Evolutionary conservation across 371 early-diverging fungal genomes (phyloP).

Genomic region (Zancudomyces culisetae): DNA sequence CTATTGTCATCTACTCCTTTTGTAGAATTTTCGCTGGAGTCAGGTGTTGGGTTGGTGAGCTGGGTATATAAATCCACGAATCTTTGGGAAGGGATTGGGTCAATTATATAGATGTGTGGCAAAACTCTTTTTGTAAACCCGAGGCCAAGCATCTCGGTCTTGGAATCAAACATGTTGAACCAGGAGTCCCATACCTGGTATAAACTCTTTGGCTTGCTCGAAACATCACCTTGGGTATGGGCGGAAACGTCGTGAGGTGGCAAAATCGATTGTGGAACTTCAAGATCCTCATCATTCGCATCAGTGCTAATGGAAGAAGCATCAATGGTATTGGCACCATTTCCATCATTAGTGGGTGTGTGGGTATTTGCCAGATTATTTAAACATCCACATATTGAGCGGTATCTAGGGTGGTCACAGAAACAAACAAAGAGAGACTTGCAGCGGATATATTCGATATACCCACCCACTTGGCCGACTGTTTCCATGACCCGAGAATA

Average conservation of each 20-base stretch:
- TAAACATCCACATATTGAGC: no score
- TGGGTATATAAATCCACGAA: neutral
- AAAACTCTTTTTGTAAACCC: no score
- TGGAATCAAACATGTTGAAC: neutral
- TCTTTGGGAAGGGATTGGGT: neutral
- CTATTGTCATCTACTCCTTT: no score
- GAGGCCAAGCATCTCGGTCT: neutral
- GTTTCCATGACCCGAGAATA: neutral
- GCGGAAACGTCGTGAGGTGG: neutral
- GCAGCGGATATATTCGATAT: neutral
- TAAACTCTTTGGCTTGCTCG: neutral
- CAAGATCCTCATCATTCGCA: no score
- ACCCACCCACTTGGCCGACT: neutral
- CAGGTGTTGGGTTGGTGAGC: no score
- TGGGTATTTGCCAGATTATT: no score
- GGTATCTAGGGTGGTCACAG: no score
- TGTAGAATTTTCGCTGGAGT: no score
- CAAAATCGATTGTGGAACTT: neutral
- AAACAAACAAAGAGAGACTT: slow-evolving; percentile 3
- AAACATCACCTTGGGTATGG: neutral
- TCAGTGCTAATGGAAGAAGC: no score
- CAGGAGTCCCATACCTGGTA: neutral
- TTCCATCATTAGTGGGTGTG: no score
- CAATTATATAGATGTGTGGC: neutral
- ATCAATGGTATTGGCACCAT: no score